These are phyloP conservation scores for Pharnaceum exiguum DNA, from an alignment of 148 eudicot species.

Conservation along the genomic window DNA sequence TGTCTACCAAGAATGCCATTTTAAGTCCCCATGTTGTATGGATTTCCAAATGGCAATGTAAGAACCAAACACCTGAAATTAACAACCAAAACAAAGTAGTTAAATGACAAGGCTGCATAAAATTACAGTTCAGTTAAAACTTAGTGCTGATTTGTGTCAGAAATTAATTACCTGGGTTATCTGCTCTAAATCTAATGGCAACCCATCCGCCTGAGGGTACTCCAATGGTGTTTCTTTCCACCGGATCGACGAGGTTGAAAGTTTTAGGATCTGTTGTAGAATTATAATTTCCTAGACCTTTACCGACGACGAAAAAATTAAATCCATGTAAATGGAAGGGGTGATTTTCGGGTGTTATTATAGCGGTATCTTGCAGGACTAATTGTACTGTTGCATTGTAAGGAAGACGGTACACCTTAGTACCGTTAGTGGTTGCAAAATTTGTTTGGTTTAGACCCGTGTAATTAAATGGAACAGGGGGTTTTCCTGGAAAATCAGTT, in stretches of 20 bases:
- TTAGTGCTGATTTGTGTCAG: not conserved
- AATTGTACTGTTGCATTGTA: conserved; percentile 42
- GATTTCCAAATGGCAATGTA: conserved; percentile 53
- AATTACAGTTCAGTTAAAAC: not conserved
- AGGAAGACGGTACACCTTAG: conserved; percentile 40
- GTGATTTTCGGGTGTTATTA: conserved; percentile 43
- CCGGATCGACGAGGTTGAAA: conserved; percentile 52
- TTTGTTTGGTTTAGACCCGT: conserved; percentile 34
- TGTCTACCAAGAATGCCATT: conserved; percentile 58
- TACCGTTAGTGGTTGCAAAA: conserved; percentile 30
- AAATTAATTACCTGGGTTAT: conserved; percentile 42
- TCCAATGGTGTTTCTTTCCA: conserved; percentile 42
- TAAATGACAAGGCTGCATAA: not conserved
- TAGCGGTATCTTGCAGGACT: conserved; percentile 45
- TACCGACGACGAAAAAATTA: conserved; percentile 47
- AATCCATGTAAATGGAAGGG: conserved; percentile 51
- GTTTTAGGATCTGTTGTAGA: conserved; percentile 31
- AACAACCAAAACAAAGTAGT: not conserved
- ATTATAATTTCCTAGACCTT: conserved; percentile 44
- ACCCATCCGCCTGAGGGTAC: conserved; percentile 53
- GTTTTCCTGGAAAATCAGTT: conserved; percentile 47
- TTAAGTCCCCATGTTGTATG: conserved; percentile 65
- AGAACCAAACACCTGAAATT: conserved; percentile 44
- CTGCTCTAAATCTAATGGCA: conserved; percentile 49
- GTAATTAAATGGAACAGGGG: conserved; percentile 35